phyloP scores from a whole-genome alignment of 495 filamentous ascomycete genomes.

The Hypoxylon intermedium region DNA sequence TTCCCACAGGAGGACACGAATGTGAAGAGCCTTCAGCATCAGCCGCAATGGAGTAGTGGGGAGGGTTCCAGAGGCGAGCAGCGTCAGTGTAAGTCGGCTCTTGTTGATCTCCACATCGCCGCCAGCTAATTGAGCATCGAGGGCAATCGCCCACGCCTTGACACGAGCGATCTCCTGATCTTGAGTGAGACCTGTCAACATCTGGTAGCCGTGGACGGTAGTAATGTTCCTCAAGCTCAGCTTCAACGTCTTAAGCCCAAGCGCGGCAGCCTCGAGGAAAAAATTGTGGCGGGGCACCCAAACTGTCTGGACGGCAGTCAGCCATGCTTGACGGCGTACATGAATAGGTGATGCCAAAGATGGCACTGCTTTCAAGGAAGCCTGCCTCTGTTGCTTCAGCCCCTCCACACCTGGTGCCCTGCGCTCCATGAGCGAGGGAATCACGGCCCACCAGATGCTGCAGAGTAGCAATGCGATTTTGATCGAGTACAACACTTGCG shows the following conservation, averaged over 20 bases:
- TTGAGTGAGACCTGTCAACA: constrained; percentile 78
- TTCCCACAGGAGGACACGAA: constrained; percentile 85
- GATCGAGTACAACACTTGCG: constrained; percentile 54
- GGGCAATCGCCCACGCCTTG: constrained; percentile 92
- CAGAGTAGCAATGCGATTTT: constrained; percentile 70
- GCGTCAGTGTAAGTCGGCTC: constrained; percentile 82
- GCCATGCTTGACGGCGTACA: constrained; percentile 87
- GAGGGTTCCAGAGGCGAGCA: constrained; percentile 87
- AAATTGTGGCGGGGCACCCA: constrained; percentile 91
- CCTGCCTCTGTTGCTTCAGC: constrained; percentile 43
- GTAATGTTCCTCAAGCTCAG: constrained; percentile 80
- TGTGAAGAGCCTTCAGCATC: constrained; percentile 92
- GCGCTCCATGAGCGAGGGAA: constrained; percentile 68
- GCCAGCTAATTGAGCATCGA: constrained; percentile 94
- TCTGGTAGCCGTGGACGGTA: constrained; percentile 76
- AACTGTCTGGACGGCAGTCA: constrained; percentile 91
- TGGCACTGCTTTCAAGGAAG: constrained; percentile 61
- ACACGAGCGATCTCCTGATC: constrained; percentile 86
- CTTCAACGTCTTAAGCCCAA: constrained; percentile 79
- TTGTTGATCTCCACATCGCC: constrained; percentile 90
- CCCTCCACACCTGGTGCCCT: constrained; percentile 51
- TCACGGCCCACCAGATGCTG: constrained; percentile 70
- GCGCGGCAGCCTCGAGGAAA: constrained; percentile 80
- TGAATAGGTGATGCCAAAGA: constrained; percentile 83
- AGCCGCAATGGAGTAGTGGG: constrained; percentile 82